Conservation (phyloP, 805 yeast genomes). For the Suhomyces pyralidae region DNA sequence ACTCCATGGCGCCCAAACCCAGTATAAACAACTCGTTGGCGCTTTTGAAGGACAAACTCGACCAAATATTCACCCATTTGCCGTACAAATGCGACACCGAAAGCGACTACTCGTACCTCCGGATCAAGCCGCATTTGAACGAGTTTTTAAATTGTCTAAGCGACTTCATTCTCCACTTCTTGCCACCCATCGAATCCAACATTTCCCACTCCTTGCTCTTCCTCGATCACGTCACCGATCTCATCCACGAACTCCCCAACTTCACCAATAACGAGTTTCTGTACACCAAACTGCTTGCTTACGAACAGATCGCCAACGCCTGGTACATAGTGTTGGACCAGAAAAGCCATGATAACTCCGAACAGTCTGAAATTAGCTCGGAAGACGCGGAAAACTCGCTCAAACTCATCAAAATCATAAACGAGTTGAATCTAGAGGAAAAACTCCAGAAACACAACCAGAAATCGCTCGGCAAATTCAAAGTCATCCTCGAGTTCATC, state of each 20-base stretch:
- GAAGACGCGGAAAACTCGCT: conserved; percentile 14
- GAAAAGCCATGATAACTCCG: conserved; percentile 14
- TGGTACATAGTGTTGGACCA: conserved; percentile 49
- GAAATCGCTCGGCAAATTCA: conserved; percentile 39
- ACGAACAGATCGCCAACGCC: conserved; percentile 57
- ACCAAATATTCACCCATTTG: conserved; percentile 45
- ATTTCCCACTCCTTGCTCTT: conserved; percentile 55
- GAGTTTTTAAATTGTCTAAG: conserved; percentile 70
- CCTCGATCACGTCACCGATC: conserved; percentile 56
- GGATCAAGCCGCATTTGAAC: conserved; percentile 64
- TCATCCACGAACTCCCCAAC: conserved; percentile 63
- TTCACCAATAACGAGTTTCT: conserved; percentile 58
- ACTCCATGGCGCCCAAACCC: conserved; percentile 55
- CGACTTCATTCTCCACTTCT: conserved; percentile 68
- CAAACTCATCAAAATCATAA: conserved; percentile 28
- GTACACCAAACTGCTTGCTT: conserved; percentile 52
- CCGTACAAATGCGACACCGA: conserved; percentile 75
- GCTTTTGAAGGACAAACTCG: conserved; percentile 46
- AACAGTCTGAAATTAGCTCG: conserved; percentile 1
- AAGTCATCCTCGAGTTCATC: conserved; percentile 43
- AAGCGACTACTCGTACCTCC: conserved; percentile 72
- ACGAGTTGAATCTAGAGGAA: conserved; percentile 37
- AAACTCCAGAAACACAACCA: conserved; percentile 47
- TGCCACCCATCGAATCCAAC: conserved; percentile 67
- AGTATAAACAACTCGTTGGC: conserved; percentile 50